A percentile compares a stretch with the other conserved stretches of the same genome.
phyloP scores from a whole-genome alignment of 805 yeast species.

The Kuraishia hungarica region DNA sequence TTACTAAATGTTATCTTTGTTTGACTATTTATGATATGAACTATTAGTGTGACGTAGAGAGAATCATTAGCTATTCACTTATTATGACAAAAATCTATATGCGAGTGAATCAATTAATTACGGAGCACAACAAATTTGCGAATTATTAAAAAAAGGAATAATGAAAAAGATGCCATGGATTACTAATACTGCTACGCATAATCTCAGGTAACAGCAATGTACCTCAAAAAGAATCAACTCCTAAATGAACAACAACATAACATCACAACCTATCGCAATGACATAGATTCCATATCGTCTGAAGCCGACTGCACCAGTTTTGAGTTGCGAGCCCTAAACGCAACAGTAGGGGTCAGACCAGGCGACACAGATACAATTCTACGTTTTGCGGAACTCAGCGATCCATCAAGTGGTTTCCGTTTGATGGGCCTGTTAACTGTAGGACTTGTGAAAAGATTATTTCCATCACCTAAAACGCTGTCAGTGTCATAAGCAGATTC shows the following conservation, averaged over 20 bases:
- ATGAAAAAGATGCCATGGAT: background rate
- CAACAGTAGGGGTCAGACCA: background rate
- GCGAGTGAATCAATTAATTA: background rate
- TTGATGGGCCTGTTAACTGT: background rate
- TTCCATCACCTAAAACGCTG: background rate
- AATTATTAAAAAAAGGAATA: background rate
- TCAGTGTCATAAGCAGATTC: background rate
- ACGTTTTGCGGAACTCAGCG: slow-evolving; percentile 10
- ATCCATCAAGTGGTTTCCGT: background rate
- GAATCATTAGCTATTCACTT: too few species aligned
- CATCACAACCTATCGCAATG: background rate
- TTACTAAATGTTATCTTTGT: background rate
- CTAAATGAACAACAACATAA: background rate
- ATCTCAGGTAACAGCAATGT: background rate
- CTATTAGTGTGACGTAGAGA: too few species aligned
- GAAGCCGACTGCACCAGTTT: slow-evolving; percentile 1
- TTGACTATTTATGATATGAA: too few species aligned
- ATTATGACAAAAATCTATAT: too few species aligned
- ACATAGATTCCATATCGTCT: background rate
- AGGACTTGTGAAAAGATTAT: background rate
- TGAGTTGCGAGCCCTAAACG: background rate
- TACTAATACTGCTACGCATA: too few species aligned
- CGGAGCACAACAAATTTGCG: background rate
- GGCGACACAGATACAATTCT: slow-evolving; percentile 13
- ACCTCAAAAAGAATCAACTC: background rate